phyloP scores from a whole-genome alignment of 2,329 filamentous ascomycete species.

The Aspergillus sp. region DNA sequence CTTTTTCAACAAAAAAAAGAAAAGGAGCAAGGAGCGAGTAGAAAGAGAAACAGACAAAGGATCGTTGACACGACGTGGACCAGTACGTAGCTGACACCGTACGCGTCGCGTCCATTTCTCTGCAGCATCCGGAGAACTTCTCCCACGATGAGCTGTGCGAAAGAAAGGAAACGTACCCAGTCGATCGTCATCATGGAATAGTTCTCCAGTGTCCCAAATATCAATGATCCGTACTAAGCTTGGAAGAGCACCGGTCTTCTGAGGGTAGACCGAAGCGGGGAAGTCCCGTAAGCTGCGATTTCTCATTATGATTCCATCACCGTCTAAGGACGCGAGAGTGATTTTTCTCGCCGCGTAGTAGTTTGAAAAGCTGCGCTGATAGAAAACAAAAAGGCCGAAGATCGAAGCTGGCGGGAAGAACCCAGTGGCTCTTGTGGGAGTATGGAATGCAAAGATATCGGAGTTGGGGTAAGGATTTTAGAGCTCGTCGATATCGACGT shows the following conservation, averaged over 20 bases:
- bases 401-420: conserved; percentile 18
- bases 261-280: conserved; percentile 17
- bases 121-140: conserved; percentile 24
- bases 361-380: conserved; percentile 12
- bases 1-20: conserved; percentile 18
- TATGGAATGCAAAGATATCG: conserved; percentile 30
- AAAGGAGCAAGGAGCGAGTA: conserved; percentile 24
- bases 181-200: conserved; percentile 15
- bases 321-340: background rate
- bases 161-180: conserved; percentile 4
- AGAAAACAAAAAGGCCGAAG: conserved; percentile 22
- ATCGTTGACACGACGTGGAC: conserved; percentile 25
- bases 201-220: conserved; percentile 13
- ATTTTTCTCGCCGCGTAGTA: conserved; percentile 6
- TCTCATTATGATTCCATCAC: conserved; percentile 11
- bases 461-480: conserved; percentile 49
- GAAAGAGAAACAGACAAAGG: conserved; percentile 30
- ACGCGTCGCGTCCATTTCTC: conserved; percentile 31
- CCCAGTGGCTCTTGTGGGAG: conserved; percentile 30
- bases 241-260: conserved; percentile 17
- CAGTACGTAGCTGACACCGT: conserved; percentile 27
- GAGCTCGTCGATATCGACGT: conserved; percentile 95
- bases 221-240: conserved; percentile 30
- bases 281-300: conserved; percentile 13
- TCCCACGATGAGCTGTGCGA: conserved; percentile 18